Conservation (phyloP, 352 stramenopile species). For the Phytophthora sansomeana region DNA sequence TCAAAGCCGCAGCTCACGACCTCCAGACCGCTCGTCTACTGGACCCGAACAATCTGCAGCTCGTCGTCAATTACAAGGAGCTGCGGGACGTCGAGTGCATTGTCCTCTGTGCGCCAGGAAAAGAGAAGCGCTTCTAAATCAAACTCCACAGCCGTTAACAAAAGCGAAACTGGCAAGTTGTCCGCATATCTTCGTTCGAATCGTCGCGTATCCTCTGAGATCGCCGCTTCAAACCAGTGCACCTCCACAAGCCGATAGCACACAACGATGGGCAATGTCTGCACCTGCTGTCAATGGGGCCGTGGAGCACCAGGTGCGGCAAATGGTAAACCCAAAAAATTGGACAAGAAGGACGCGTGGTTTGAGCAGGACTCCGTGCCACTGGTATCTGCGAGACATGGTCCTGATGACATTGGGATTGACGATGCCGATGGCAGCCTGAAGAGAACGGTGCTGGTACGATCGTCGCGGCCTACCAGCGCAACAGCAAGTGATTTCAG, state of each 20-base stretch:
- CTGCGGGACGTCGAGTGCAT: conserved; percentile 77
- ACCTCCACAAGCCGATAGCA: background rate
- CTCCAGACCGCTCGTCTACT: conserved; percentile 77
- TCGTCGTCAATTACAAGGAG: conserved; percentile 87
- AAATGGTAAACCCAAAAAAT: conserved; percentile 18
- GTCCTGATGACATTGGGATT: conserved; percentile 37
- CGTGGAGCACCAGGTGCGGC: conserved; percentile 9
- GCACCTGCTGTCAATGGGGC: conserved; percentile 35
- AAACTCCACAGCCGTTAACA: conserved; percentile 5
- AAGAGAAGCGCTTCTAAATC: conserved; percentile 57
- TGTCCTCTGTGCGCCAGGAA: conserved; percentile 66
- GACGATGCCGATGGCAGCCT: conserved; percentile 46
- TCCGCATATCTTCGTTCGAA: conserved; percentile 30
- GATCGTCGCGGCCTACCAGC: conserved; percentile 39
- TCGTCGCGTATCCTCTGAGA: conserved; percentile 32
- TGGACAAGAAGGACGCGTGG: conserved; percentile 50
- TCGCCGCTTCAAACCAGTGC: conserved; percentile 12
- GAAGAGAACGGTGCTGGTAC: conserved; percentile 67
- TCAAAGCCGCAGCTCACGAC: conserved; percentile 65
- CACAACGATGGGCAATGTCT: conserved; percentile 39
- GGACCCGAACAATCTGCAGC: conserved; percentile 67
- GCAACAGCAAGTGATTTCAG: conserved; percentile 13
- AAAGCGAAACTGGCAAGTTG: conserved; percentile 15
- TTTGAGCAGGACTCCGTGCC: conserved; percentile 73
- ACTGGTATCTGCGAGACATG: conserved; percentile 59